These are phyloP conservation scores for Sarcodon aspratus DNA, from an alignment of 768 basidiomycete species.

Conservation along the genomic window DNA sequence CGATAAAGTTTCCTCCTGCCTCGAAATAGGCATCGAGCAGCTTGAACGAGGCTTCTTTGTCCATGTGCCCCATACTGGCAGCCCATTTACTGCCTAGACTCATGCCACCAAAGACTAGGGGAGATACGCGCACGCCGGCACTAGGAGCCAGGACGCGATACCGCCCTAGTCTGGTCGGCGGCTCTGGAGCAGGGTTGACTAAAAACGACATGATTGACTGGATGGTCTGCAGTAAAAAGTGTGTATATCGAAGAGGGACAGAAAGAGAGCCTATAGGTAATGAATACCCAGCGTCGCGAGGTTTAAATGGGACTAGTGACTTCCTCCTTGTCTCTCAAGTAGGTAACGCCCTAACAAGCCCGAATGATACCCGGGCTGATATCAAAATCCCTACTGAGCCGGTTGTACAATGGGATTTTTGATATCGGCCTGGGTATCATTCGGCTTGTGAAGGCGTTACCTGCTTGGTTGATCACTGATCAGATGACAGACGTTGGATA, in stretches of 20 bases:
- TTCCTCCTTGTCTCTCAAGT: too few relatives aligned
- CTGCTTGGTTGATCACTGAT: too few relatives aligned
- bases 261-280: too few relatives aligned
- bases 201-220: conserved; percentile 3
- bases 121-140: conserved; percentile 37
- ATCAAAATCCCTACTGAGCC: too few relatives aligned
- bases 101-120: conserved; percentile 36
- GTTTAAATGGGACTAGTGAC: too few relatives aligned
- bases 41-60: conserved; percentile 29
- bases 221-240: neutral
- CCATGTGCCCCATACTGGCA: conserved; percentile 28
- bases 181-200: conserved; percentile 8
- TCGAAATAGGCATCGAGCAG: conserved; percentile 34
- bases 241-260: neutral
- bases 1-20: conserved; percentile 37
- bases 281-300: too few relatives aligned
- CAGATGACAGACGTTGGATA: too few relatives aligned
- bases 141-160: conserved; percentile 28
- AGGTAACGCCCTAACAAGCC: too few relatives aligned
- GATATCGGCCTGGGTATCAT: too few relatives aligned
- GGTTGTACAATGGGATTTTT: too few relatives aligned
- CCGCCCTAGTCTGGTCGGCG: conserved; percentile 15
- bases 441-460: too few relatives aligned
- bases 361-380: too few relatives aligned
- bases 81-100: conserved; percentile 35